Percentiles rank a stretch among this genome's conserved stretches.
phyloP scores from a whole-genome alignment of 345 rosid species.

The Punica granatum region DNA sequence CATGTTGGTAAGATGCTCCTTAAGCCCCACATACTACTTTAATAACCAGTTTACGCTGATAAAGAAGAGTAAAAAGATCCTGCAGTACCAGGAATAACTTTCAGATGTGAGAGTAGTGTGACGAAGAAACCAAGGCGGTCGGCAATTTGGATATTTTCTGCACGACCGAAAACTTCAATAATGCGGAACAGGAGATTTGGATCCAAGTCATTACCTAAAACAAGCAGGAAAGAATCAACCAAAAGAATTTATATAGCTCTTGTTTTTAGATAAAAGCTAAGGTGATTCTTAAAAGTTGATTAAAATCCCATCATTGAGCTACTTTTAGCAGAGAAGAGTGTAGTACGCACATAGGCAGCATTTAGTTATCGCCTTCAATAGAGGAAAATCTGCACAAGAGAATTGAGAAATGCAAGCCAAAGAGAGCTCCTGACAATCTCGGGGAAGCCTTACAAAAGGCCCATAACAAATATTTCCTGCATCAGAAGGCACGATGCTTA shows the following conservation, averaged over 20 bases:
- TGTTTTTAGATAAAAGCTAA: too few relatives aligned
- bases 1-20: not conserved
- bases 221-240: constrained; percentile 1
- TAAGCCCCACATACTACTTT: not conserved
- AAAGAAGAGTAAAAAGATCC: not conserved
- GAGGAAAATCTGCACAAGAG: constrained; percentile 32
- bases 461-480: constrained; percentile 56
- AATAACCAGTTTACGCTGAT: not conserved
- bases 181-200: constrained; percentile 39
- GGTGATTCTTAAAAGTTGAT: too few relatives aligned
- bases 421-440: constrained; percentile 60
- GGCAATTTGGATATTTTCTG: constrained; percentile 57
- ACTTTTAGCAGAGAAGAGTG: not conserved
- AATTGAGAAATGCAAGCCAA: constrained; percentile 61
- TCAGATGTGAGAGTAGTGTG: constrained; percentile 46
- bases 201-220: constrained; percentile 69
- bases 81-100: constrained; percentile 50
- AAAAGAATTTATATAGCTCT: too few relatives aligned
- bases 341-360: constrained; percentile 63
- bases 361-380: constrained; percentile 52
- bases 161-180: constrained; percentile 55
- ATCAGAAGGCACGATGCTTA: not conserved
- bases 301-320: too few relatives aligned
- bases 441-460: constrained; percentile 59
- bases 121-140: constrained; percentile 63